Conservation (phyloP, 2,329 filamentous ascomycete species). For the Aaosphaeria pasadenensis region DNA sequence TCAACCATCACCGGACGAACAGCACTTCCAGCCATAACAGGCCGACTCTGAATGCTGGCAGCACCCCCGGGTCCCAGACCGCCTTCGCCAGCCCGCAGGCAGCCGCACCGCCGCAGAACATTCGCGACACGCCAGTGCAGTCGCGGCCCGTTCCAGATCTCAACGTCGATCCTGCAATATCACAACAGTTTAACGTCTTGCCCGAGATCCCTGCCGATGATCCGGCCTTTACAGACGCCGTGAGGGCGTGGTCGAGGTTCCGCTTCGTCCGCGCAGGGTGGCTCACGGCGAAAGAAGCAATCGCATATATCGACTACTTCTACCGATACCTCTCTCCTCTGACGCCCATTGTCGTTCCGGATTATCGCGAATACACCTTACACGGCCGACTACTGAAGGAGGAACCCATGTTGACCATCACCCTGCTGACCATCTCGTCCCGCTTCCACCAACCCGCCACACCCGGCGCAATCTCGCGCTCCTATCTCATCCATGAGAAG, state of each 20-base stretch:
- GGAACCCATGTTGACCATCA: constrained; percentile 89
- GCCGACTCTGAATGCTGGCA: constrained; percentile 21
- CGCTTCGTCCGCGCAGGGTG: constrained; percentile 95
- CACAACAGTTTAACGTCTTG: constrained; percentile 15
- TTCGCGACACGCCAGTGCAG: constrained; percentile 2
- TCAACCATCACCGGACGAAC: constrained; percentile 44
- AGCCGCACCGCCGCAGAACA: constrained; percentile 15
- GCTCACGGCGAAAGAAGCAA: constrained; percentile 91
- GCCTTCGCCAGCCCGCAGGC: constrained; percentile 34
- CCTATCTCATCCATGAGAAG: constrained; percentile 90
- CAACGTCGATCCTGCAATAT: constrained; percentile 30
- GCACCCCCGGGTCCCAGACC: constrained; percentile 35
- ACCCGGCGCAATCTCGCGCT: constrained; percentile 67
- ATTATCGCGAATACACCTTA: constrained; percentile 77
- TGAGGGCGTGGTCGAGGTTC: constrained; percentile 87
- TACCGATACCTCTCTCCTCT: constrained; percentile 88
- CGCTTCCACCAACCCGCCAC: constrained; percentile 79
- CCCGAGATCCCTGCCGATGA: constrained; percentile 31
- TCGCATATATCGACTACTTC: constrained; percentile 94
- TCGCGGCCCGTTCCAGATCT: constrained; percentile 22
- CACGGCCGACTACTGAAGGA: constrained; percentile 80
- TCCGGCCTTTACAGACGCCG: constrained; percentile 56
- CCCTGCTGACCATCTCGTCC: constrained; percentile 85
- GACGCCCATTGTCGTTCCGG: constrained; percentile 89
- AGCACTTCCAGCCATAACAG: constrained; percentile 42